These are phyloP conservation scores for Solanum appendiculatum DNA, from an alignment of 257 asterid genomes.

Conservation along the genomic window DNA sequence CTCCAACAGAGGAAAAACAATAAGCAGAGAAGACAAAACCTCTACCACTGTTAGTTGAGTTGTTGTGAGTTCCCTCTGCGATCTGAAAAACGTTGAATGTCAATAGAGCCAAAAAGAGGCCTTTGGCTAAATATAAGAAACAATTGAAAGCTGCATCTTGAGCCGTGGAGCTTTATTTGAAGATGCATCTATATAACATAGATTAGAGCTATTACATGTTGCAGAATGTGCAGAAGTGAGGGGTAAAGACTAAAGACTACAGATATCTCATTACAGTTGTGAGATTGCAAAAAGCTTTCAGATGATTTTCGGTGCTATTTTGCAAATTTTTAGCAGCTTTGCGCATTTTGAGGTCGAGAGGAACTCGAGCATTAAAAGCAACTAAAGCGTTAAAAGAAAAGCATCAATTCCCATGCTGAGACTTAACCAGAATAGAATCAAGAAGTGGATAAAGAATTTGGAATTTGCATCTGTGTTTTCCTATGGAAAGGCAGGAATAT, in stretches of 20 bases:
- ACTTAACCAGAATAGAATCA: not conserved
- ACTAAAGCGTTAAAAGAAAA: not conserved
- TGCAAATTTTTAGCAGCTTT: not conserved
- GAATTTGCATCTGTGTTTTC: not conserved
- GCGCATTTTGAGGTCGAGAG: not conserved
- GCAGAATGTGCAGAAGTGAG: not conserved
- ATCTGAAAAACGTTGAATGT: not conserved
- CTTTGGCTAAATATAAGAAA: not conserved
- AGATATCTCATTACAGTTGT: not conserved
- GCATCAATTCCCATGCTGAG: not conserved
- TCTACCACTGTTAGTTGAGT: not conserved
- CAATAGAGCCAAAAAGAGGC: not conserved
- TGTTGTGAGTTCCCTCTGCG: not conserved
- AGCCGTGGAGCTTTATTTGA: not conserved
- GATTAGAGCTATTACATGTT: not conserved
- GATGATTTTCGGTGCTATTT: not conserved
- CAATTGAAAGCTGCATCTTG: not conserved
- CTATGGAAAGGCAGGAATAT: not conserved
- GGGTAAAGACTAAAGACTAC: not conserved
- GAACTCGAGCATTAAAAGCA: not conserved
- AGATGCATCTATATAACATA: not conserved
- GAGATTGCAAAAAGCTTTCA: not conserved
- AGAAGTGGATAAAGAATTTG: not conserved
- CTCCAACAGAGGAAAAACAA: not conserved
- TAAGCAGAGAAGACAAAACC: not conserved